These are phyloP conservation scores for Gossypium schwendimanii DNA, from an alignment of 441 rosid species.

Conservation along the genomic window DNA sequence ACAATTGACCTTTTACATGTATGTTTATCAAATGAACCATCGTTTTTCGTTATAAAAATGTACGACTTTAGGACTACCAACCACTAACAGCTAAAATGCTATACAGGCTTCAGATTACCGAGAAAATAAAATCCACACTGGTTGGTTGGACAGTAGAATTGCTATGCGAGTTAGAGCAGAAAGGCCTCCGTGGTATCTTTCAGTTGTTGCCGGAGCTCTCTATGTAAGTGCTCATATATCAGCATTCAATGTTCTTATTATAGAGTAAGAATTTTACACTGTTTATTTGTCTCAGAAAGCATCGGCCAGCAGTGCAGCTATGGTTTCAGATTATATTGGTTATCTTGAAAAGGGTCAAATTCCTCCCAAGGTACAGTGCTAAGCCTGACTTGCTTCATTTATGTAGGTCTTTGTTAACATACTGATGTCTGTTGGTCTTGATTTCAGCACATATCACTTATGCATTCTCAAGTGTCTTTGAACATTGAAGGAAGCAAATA, in stretches of 20 bases:
- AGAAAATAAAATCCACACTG: constrained; percentile 97
- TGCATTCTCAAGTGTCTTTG: constrained; percentile 93
- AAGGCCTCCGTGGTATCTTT: constrained; percentile 99
- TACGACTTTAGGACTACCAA: constrained; percentile 14
- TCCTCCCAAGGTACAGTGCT: constrained; percentile 82
- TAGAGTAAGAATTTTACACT: constrained; percentile 1
- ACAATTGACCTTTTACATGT: constrained; percentile 96
- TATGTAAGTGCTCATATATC: constrained; percentile 50
- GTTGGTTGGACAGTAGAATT: constrained; percentile 99
- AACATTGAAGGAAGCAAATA: constrained; percentile 99
- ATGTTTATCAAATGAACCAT: constrained; percentile 22
- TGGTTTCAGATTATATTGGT: constrained; percentile 95
- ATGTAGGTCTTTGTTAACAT: constrained; percentile 11
- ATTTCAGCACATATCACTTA: constrained; percentile 91
- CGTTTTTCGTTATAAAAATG: neutral
- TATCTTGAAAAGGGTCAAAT: constrained; percentile 99
- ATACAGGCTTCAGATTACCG: constrained; percentile 89
- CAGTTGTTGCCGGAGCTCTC: constrained; percentile 97
- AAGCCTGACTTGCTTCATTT: neutral
- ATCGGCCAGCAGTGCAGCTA: constrained; percentile 88
- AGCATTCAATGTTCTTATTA: neutral
- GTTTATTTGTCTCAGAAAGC: constrained; percentile 68
- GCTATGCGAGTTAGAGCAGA: constrained; percentile 99
- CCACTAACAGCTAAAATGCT: constrained; percentile 20
- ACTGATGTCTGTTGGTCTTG: constrained; percentile 20